phyloP scores from a whole-genome alignment of 1,139 yeast species.

The Magnusiomyces tetraspermus region DNA sequence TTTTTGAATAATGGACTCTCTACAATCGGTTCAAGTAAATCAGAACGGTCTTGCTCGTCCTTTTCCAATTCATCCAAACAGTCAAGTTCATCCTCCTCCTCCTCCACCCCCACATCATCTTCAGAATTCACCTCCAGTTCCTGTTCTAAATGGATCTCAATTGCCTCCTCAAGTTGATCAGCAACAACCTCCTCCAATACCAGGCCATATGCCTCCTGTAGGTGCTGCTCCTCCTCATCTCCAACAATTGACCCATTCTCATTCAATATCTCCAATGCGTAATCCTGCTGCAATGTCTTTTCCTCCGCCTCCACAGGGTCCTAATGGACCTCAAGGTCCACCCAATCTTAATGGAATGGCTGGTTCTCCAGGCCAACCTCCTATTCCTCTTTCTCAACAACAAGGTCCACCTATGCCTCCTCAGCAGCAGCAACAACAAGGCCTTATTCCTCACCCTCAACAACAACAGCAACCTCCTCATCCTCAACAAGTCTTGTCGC shows the following conservation, averaged over 20 bases:
- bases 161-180: neutral
- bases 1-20: slow-evolving; percentile 1
- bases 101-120: neutral
- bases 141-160: neutral
- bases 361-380: neutral
- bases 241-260: slow-evolving; percentile 1
- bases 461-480: slow-evolving; percentile 3
- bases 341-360: neutral
- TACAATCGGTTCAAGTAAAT: neutral
- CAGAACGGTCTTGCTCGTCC: neutral
- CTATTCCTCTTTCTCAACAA: neutral
- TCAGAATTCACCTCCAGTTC: neutral
- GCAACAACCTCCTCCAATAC: neutral
- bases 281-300: neutral
- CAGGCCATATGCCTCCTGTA: neutral
- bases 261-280: neutral
- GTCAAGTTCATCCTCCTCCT: neutral
- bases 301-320: neutral
- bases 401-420: neutral
- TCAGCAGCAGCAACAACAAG: slow-evolving; percentile 4
- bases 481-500: neutral
- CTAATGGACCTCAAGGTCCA: neutral
- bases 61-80: neutral
- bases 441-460: neutral
- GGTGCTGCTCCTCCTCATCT: neutral